Evolutionary conservation across 2,329 filamentous ascomycete genomes (phyloP).

Genomic region (Pseudocercospora fijiensis): DNA sequence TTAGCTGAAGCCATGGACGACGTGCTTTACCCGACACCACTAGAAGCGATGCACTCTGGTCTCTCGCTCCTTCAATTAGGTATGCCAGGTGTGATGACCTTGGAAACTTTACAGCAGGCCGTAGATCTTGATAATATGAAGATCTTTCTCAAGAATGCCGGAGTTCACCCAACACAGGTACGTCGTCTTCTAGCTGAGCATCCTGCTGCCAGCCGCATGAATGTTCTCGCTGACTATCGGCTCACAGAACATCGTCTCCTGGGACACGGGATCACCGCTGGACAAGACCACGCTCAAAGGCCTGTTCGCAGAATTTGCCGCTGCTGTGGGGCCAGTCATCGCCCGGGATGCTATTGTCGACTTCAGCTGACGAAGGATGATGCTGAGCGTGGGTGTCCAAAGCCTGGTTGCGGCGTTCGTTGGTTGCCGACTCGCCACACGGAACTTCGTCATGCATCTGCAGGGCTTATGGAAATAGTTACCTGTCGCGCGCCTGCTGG

Average conservation of each 20-base stretch:
- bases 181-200: conserved; percentile 14
- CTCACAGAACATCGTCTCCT: conserved; percentile 55
- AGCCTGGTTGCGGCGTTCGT: conserved; percentile 1
- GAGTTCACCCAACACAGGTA: conserved; percentile 39
- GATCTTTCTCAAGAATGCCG: conserved; percentile 48
- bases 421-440: not conserved
- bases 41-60: conserved; percentile 39
- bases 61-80: conserved; percentile 58
- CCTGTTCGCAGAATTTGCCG: conserved; percentile 65
- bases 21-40: conserved; percentile 19
- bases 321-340: conserved; percentile 63
- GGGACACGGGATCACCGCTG: conserved; percentile 55
- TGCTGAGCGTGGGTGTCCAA: not conserved
- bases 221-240: not conserved
- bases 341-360: conserved; percentile 60
- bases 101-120: conserved; percentile 51
- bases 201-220: not conserved
- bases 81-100: conserved; percentile 66
- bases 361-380: conserved; percentile 40
- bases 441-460: not conserved
- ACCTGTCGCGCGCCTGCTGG: conserved; percentile 3
- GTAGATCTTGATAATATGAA: conserved; percentile 61
- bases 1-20: conserved; percentile 24
- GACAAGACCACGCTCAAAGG: conserved; percentile 56
- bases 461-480: not conserved